phyloP scores from a whole-genome alignment of 208 protist genomes.

The Trypanosoma caninum region DNA sequence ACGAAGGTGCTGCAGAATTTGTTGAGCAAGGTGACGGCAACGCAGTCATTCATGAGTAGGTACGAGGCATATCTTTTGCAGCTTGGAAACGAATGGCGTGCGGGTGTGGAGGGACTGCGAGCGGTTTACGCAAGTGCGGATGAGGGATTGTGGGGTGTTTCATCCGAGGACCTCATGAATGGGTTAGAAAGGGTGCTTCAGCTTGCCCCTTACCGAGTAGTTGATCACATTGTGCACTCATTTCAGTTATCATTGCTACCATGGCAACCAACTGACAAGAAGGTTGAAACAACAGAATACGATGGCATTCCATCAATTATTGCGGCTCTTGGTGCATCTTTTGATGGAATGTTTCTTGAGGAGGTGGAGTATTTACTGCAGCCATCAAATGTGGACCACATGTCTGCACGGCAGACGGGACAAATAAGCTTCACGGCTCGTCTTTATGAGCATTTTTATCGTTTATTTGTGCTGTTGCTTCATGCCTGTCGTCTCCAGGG shows the following conservation, averaged over 20 bases:
- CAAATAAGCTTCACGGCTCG: neutral
- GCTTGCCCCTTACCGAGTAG: neutral
- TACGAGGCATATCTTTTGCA: neutral
- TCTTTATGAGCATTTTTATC: conserved; percentile 5
- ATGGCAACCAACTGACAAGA: neutral
- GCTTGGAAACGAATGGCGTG: neutral
- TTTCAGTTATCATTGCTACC: conserved; percentile 2
- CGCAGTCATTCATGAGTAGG: neutral
- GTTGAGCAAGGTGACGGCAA: neutral
- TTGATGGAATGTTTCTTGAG: conserved; percentile 7
- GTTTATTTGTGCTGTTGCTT: neutral
- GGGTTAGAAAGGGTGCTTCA: conserved; percentile 4
- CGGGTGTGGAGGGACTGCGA: neutral
- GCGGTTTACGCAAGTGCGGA: neutral
- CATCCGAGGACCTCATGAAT: neutral
- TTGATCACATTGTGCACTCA: conserved; percentile 4
- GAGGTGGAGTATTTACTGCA: conserved; percentile 14
- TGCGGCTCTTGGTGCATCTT: neutral
- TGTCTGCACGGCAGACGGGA: neutral
- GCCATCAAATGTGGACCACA: neutral
- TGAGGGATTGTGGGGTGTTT: neutral
- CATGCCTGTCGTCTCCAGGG: neutral
- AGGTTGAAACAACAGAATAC: neutral
- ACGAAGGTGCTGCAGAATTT: neutral
- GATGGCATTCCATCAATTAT: neutral